Evolutionary conservation across 2,329 filamentous ascomycete genomes (phyloP), one percentile per base, ranked within the genome.

Genomic region (Hyphodiscus sp.): DNA sequence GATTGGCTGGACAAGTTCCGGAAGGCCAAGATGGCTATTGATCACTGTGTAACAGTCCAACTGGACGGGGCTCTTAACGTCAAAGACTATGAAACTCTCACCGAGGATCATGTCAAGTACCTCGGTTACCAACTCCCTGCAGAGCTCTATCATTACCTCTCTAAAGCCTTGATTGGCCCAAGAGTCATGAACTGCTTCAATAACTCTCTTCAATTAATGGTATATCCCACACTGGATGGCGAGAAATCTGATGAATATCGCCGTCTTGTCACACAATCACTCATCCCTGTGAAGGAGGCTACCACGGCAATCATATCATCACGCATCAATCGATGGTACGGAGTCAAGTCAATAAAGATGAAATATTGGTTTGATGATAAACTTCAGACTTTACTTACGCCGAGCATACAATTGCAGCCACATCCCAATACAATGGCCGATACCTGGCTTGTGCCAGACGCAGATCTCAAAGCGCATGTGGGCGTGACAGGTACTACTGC

Each of bases 131-230:
- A 91, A 55, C 76, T 99, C 5, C 91, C 94, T 0, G 84, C 91
- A 42, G 94, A 99, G 70, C 76, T 97, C 18, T 91, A 92, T 68
- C 87, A 90, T 69, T 97, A 97, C 69, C 77, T 96, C 48, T 91
- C 90, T 54, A 85, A 81, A 49, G 94, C 90, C 33, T 74, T 96
- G 44, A 82, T 97, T 59, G 83, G 89, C 26, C 78, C 90, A 20
- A 83, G 89, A 47, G 77, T 96, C 41, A 79, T 95, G 13, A 89
- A 87, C 68, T 92, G 85, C 79, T 82, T 96, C 62, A 87, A 38
- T 10, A 38, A 89, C 4, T 86, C 89, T 51, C 83, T 86, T 59
- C 85, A 92, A 67, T 81, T 95, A 53, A 73, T 87, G 29, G 80
- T 96, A 49, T 79, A 83, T 49, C 86, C 92, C n/a, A 94, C 92